Evolutionary conservation across 768 basidiomycete genomes (phyloP).

Genomic region (Lactifluus pinguis): DNA sequence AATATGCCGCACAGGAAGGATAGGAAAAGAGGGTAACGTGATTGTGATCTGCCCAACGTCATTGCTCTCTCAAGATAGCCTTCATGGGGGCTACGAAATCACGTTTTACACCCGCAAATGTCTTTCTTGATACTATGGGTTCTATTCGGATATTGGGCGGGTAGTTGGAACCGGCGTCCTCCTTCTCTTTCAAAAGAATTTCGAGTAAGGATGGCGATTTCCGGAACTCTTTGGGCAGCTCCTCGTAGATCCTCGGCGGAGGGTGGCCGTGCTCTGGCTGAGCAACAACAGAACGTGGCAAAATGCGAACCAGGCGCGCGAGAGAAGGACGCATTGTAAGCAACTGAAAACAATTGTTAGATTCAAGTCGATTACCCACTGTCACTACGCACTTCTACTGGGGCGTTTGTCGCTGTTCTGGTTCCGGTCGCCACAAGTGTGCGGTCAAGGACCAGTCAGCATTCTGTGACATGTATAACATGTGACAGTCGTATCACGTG

Average conservation of each 20-base stretch:
- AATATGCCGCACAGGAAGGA: background rate
- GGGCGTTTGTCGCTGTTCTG: too few species aligned
- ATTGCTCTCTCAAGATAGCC: constrained; percentile 28
- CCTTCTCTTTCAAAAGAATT: constrained; percentile 33
- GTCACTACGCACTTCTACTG: background rate
- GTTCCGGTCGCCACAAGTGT: too few species aligned
- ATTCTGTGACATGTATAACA: background rate
- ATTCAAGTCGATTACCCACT: background rate
- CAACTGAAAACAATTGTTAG: background rate
- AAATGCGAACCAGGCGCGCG: constrained; percentile 30
- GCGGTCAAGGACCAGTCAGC: background rate
- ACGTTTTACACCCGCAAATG: constrained; percentile 32
- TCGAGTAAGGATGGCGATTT: constrained; percentile 30
- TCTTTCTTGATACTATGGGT: constrained; percentile 32
- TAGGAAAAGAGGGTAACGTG: background rate
- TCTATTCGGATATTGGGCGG: constrained; percentile 46
- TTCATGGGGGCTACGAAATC: constrained; percentile 33
- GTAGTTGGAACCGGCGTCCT: constrained; percentile 32
- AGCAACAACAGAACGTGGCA: constrained; percentile 29
- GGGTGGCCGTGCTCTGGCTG: constrained; percentile 19
- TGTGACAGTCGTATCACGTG: background rate
- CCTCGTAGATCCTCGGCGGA: constrained; percentile 22
- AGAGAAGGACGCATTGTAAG: constrained; percentile 27
- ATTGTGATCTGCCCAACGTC: background rate
- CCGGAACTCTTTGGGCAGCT: constrained; percentile 10